A percentile compares a stretch with the other conserved stretches of the same genome.
phyloP scores from a whole-genome alignment of 371 early-diverging fungal genomes.

The Scutellospora calospora region DNA sequence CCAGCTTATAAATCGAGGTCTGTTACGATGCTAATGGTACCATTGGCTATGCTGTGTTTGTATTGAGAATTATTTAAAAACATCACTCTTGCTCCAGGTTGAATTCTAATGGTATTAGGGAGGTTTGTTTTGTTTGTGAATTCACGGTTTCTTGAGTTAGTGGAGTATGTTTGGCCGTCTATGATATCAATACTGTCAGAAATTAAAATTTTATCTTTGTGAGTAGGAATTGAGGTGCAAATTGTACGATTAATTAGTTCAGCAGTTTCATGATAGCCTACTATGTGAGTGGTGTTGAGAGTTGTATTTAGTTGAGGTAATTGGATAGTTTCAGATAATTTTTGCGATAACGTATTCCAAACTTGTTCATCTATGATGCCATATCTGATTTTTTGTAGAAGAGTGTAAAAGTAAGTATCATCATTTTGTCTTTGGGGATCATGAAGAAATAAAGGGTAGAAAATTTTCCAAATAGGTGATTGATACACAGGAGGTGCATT shows the following conservation, averaged over 20 bases:
- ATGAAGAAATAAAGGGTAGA: slow-evolving; percentile 15
- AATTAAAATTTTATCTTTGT: background rate
- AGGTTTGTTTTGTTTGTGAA: too few species aligned
- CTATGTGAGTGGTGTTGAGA: slow-evolving; percentile 6
- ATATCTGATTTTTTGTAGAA: slow-evolving; percentile 1
- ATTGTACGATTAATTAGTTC: background rate
- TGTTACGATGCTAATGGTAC: too few species aligned
- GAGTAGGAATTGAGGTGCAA: background rate
- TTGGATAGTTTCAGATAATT: background rate
- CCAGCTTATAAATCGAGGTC: too few species aligned
- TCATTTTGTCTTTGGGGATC: slow-evolving; percentile 2
- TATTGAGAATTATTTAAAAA: too few species aligned
- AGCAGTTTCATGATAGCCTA: background rate
- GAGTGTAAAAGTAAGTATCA: background rate
- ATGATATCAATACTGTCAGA: background rate
- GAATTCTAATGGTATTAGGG: too few species aligned
- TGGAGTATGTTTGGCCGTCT: too few species aligned
- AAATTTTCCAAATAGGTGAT: slow-evolving; percentile 1
- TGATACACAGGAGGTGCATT: slow-evolving; percentile 6
- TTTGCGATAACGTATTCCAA: background rate
- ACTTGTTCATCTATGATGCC: background rate
- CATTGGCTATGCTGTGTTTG: too few species aligned
- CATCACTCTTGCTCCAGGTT: too few species aligned
- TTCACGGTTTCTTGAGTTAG: too few species aligned
- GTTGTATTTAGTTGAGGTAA: background rate